Base-by-base conservation (phyloP, 2,329 filamentous ascomycete species). In the Hortaea werneckii region DNA sequence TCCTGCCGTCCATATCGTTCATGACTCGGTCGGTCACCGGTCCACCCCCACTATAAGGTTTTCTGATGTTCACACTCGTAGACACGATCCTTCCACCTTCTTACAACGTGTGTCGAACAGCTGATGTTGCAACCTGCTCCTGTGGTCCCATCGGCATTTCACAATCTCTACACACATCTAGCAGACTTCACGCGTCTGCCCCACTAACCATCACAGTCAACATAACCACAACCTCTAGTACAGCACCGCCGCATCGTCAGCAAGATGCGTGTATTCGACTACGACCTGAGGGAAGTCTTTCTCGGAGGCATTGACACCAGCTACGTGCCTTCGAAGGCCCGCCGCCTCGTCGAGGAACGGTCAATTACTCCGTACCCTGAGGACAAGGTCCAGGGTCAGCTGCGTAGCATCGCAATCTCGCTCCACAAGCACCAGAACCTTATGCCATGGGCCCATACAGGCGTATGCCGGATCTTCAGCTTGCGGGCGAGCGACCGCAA, bases 391-490 rank as follows among this genome's bases (percentile, higher is more conserved):
- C 40, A 43, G 20, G 20, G 29, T 26, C 34, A 44, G 27, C 40
- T 50, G 35, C 44, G 42, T 41, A 41, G 37, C 8, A 41, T 44
- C 29, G 41, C 37, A 11, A 37, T 41, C 10, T 28, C 28, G 10
- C 13, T 47, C 6, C 26, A 40, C 39, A 50, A 50, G 35, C 45
- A 47, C 28, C 47, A 50, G 44, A 46, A 41, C 28, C 13, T 42
- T 20, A 46, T 41, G 13, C 35, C 42, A 10, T n/a, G 45, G 27
- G 45, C 40, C 29, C n/a, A 9, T 10, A 27, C 42, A 8, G 39
- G 29, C 29, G 44, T 42, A 30, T 41, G 20, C 20, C 20, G 20
- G 20, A n/a, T 13, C 37, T n/a, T 7, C 5, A 10, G 5, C 27
- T 35, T 28, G 43, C 11, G 12, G 11, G 42, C 6, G 20, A 20